Percentiles rank a stretch among this genome's conserved stretches.
These are phyloP conservation scores for Xylariaceae sp. DNA, from an alignment of 2,329 filamentous ascomycete species.

Conservation along the genomic window DNA sequence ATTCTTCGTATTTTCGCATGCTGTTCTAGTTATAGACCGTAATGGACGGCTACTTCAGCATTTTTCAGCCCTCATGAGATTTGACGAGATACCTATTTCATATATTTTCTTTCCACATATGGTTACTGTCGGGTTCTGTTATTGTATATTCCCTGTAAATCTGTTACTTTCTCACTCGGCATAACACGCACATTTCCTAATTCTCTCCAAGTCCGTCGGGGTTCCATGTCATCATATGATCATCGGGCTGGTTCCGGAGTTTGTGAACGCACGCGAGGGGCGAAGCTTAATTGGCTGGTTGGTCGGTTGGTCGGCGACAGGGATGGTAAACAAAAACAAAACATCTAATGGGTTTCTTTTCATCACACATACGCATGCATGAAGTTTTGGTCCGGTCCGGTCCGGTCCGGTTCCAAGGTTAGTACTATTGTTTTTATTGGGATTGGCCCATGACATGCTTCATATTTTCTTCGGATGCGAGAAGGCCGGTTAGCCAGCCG, in stretches of 20 bases:
- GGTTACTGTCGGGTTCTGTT: conserved; percentile 1
- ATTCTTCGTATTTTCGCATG: conserved; percentile 5
- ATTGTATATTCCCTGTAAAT: conserved; percentile 29
- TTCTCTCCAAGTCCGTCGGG: conserved; percentile 14
- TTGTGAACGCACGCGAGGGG: conserved; percentile 20
- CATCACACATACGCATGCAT: no score
- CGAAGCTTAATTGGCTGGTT: conserved; percentile 18
- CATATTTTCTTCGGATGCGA: no score
- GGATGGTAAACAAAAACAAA: no score
- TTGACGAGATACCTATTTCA: conserved; percentile 28
- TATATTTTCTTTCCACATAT: conserved; percentile 7
- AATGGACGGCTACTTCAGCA: conserved; percentile 10
- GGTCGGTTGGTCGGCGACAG: conserved; percentile 7
- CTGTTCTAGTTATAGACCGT: conserved; percentile 10
- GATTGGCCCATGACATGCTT: no score
- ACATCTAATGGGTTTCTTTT: no score
- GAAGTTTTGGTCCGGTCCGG: no score
- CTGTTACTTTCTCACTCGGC: conserved; percentile 7
- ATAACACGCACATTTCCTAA: conserved; percentile 2
- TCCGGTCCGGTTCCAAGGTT: no score
- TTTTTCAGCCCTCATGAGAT: conserved; percentile 18
- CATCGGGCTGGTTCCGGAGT: conserved; percentile 33
- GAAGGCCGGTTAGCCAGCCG: no score
- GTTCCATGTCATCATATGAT: conserved; percentile 18
- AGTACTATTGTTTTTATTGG: no score